phyloP scores from a whole-genome alignment of 78 protist genomes.

The Dictyostelium firmibasis region DNA sequence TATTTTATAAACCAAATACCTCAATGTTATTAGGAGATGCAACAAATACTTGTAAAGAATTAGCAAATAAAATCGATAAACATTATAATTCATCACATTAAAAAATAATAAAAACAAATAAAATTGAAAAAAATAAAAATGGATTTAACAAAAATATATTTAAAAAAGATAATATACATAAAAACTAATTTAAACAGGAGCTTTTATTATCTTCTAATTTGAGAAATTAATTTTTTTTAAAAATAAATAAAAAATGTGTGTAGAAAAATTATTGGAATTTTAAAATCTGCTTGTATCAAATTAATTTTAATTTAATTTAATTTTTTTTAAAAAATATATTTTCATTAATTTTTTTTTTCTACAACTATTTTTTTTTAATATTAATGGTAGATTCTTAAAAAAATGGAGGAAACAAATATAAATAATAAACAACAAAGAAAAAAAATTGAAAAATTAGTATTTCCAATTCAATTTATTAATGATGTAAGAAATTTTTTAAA shows the following conservation, averaged over 20 bases:
- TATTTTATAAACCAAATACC: slow-evolving; percentile 96
- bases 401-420: background rate
- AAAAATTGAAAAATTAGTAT: background rate
- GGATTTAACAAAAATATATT: background rate
- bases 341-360: background rate
- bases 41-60: slow-evolving; percentile 80
- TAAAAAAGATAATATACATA: too few species aligned
- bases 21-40: slow-evolving; percentile 98
- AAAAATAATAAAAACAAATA: background rate
- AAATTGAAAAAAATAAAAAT: background rate
- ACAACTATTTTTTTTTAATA: background rate
- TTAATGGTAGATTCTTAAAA: too few species aligned
- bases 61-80: slow-evolving; percentile 22
- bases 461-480: background rate
- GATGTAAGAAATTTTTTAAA: background rate
- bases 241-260: too few species aligned
- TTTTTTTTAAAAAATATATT: background rate
- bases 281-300: too few species aligned
- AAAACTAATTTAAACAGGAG: too few species aligned
- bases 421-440: background rate
- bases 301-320: background rate
- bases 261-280: background rate
- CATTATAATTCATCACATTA: background rate
- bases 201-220: too few species aligned
- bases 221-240: too few species aligned